These are phyloP conservation scores for Lentinula detonsa DNA, from an alignment of 768 basidiomycete species.

Conservation along the genomic window DNA sequence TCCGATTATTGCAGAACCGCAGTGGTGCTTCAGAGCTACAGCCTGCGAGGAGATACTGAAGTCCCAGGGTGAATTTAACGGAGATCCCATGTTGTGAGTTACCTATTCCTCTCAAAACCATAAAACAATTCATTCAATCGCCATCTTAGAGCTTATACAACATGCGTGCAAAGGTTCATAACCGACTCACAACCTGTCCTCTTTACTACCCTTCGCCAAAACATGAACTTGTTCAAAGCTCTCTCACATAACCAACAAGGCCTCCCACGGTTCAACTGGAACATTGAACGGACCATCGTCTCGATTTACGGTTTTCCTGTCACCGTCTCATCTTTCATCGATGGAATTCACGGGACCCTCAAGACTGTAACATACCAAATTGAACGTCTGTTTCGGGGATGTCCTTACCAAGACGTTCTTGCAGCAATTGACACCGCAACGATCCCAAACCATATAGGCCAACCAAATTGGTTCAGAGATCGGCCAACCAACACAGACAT, in stretches of 20 bases:
- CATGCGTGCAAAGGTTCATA: background rate
- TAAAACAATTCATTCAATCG: background rate
- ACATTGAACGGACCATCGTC: background rate
- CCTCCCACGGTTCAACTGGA: background rate
- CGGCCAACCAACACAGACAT: background rate
- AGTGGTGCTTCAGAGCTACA: conserved; percentile 1
- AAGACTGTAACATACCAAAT: background rate
- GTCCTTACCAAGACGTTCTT: background rate
- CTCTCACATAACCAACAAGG: background rate
- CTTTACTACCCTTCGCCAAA: conserved; percentile 1
- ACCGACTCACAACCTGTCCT: background rate
- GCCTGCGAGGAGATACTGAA: background rate
- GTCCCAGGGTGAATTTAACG: background rate
- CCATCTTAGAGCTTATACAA: background rate
- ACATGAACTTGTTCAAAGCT: background rate
- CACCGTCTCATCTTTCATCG: background rate
- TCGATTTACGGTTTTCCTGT: background rate
- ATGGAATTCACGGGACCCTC: background rate
- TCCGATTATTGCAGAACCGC: background rate
- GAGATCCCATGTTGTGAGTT: background rate
- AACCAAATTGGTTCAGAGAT: background rate
- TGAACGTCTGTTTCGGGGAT: background rate
- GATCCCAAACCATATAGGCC: background rate
- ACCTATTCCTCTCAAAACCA: too few species aligned
- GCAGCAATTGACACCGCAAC: background rate